phyloP scores from a whole-genome alignment of 2,329 filamentous ascomycete genomes.

The Beauveria sp. region DNA sequence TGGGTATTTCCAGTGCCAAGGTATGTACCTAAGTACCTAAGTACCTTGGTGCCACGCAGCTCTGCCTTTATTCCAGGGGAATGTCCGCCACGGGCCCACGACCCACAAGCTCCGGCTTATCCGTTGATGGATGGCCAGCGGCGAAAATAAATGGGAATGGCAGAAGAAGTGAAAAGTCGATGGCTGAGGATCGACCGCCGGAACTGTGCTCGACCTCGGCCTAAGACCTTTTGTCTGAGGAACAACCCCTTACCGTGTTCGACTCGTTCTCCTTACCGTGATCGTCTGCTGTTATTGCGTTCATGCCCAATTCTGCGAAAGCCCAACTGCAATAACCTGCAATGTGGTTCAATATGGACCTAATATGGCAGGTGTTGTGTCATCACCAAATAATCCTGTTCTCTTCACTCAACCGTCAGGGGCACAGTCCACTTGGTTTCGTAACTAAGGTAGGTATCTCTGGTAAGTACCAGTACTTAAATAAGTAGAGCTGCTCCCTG shows the following conservation, averaged over 20 bases:
- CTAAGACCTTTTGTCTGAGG: too few species aligned
- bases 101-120: slow-evolving; percentile 6
- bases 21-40: neutral
- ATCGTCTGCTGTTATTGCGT: too few species aligned
- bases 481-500: neutral
- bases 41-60: neutral
- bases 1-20: neutral
- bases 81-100: neutral
- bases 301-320: too few species aligned
- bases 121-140: neutral
- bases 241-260: too few species aligned
- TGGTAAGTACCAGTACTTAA: too few species aligned
- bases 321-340: too few species aligned
- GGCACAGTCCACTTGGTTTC: neutral
- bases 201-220: neutral
- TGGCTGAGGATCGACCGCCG: neutral
- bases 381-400: neutral
- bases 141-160: neutral
- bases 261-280: too few species aligned
- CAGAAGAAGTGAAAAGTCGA: neutral
- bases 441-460: too few species aligned
- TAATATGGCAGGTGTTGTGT: neutral
- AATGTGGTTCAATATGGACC: neutral
- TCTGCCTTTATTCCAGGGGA: neutral
- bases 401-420: neutral